Evolutionary conservation across 169 alveolate genomes (phyloP).

Genomic region (Plasmodium fragile): DNA sequence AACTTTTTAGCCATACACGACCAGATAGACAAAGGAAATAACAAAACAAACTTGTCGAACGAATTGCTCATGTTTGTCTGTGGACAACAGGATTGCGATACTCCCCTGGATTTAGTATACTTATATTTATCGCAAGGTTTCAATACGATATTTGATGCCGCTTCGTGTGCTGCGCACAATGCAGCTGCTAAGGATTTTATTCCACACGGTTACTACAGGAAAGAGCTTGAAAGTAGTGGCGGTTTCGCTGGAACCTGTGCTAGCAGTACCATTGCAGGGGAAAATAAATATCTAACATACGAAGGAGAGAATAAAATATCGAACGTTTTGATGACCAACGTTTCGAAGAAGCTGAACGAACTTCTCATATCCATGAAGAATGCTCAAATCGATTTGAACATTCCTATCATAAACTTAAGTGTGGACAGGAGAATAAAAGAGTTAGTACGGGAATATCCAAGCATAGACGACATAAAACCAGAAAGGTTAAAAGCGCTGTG

Average conservation of each 20-base stretch:
- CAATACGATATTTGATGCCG: slow-evolving; percentile 76
- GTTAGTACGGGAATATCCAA: slow-evolving; percentile 85
- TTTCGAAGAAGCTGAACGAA: slow-evolving; percentile 87
- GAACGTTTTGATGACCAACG: slow-evolving; percentile 71
- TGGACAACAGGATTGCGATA: slow-evolving; percentile 65
- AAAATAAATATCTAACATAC: slow-evolving; percentile 4
- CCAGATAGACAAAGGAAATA: slow-evolving; percentile 37
- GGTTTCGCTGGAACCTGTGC: neutral
- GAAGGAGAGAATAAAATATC: slow-evolving; percentile 75
- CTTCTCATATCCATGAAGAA: slow-evolving; percentile 92
- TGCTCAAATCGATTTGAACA: slow-evolving; percentile 93
- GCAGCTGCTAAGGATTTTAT: neutral
- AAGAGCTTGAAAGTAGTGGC: slow-evolving; percentile 5
- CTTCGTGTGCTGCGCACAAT: slow-evolving; percentile 27
- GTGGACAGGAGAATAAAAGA: slow-evolving; percentile 91
- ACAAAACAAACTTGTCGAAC: slow-evolving; percentile 48
- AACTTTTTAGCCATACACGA: slow-evolving; percentile 24
- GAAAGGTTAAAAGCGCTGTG: slow-evolving; percentile 46
- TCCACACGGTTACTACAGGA: slow-evolving; percentile 22
- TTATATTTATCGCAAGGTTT: slow-evolving; percentile 77
- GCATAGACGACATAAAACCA: slow-evolving; percentile 58
- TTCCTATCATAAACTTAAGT: slow-evolving; percentile 91
- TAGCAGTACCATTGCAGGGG: neutral
- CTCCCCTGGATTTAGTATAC: slow-evolving; percentile 75
- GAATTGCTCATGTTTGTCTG: slow-evolving; percentile 76